Conservation (phyloP, 768 basidiomycete genomes). For the Leccinum subgranulosum region DNA sequence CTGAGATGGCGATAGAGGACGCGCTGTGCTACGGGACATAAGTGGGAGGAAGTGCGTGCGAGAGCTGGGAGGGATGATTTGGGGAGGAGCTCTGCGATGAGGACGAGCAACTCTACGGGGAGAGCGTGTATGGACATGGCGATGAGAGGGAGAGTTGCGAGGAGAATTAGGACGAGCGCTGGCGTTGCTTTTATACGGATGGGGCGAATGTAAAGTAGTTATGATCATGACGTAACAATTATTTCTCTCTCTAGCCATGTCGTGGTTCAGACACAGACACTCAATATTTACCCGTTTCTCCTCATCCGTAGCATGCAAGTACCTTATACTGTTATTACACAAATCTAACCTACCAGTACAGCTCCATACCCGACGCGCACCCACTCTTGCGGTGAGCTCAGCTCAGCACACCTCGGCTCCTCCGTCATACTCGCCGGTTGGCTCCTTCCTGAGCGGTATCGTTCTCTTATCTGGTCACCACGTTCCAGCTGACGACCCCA, state of each 20-base stretch:
- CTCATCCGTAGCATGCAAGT: neutral
- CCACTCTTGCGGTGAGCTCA: constrained; percentile 62
- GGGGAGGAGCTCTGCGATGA: constrained; percentile 40
- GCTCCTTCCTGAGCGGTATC: constrained; percentile 80
- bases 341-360: constrained; percentile 15
- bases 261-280: neutral
- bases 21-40: constrained; percentile 53
- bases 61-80: constrained; percentile 44
- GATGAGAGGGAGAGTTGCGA: neutral
- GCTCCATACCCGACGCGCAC: constrained; percentile 60
- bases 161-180: neutral
- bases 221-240: constrained; percentile 16
- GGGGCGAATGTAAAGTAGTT: neutral
- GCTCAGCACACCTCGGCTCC: constrained; percentile 47
- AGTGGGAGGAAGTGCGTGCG: constrained; percentile 39
- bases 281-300: neutral
- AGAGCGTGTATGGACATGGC: constrained; percentile 46
- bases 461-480: constrained; percentile 27
- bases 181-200: constrained; percentile 1
- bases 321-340: neutral
- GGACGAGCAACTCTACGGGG: constrained; percentile 62
- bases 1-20: constrained; percentile 60
- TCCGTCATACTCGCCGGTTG: constrained; percentile 76
- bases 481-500: constrained; percentile 32
- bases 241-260: constrained; percentile 5